These are phyloP conservation scores for Trichoderma virens DNA, from an alignment of 495 filamentous ascomycete species.

Conservation along the genomic window DNA sequence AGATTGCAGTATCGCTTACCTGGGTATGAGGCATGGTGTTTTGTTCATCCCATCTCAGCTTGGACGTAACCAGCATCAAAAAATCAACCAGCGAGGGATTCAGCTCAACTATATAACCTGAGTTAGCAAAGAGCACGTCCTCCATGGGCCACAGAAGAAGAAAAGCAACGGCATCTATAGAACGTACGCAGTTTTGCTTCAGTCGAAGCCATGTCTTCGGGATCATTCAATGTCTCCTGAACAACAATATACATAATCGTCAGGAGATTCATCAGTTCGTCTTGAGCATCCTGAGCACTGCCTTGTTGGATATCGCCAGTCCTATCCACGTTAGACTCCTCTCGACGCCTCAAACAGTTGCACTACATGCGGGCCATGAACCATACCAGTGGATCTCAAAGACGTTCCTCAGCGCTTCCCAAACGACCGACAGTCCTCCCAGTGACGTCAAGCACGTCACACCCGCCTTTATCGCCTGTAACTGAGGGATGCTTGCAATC, in stretches of 20 bases:
- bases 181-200: slow-evolving; percentile 34
- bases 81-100: slow-evolving; percentile 64
- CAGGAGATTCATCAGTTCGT: slow-evolving; percentile 52
- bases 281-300: slow-evolving; percentile 33
- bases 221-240: slow-evolving; percentile 53
- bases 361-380: neutral
- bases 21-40: slow-evolving; percentile 28
- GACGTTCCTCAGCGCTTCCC: slow-evolving; percentile 49
- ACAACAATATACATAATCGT: slow-evolving; percentile 67
- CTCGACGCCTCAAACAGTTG: neutral
- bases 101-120: slow-evolving; percentile 41
- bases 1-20: slow-evolving; percentile 5
- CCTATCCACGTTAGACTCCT: slow-evolving; percentile 28
- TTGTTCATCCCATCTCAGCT: slow-evolving; percentile 80
- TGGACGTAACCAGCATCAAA: slow-evolving; percentile 65
- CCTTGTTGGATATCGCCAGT: slow-evolving; percentile 27
- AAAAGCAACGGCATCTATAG: slow-evolving; percentile 1
- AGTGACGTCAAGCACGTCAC: slow-evolving; percentile 51
- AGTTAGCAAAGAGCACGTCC: slow-evolving; percentile 7
- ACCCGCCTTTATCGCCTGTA: slow-evolving; percentile 61
- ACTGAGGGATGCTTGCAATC: slow-evolving; percentile 46
- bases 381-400: slow-evolving; percentile 49
- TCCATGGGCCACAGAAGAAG: neutral
- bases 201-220: slow-evolving; percentile 30
- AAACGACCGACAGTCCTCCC: slow-evolving; percentile 51